Percentiles rank a stretch among this genome's conserved stretches.
Evolutionary conservation across 2,329 filamentous ascomycete genomes (phyloP).

Genomic region (Pyricularia sp.): DNA sequence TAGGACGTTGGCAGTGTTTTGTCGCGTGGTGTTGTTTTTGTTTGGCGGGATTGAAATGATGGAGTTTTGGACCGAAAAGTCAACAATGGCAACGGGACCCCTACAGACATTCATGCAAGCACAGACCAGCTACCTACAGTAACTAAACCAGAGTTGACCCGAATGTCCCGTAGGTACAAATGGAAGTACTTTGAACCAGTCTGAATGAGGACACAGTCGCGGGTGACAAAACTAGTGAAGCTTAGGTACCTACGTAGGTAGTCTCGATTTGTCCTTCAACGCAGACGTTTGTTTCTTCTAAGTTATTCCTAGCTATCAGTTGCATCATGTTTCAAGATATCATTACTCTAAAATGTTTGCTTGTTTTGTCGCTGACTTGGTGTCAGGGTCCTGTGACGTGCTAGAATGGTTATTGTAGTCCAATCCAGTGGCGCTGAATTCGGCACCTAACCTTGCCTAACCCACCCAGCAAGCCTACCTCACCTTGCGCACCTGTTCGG

Average conservation of each 20-base stretch:
- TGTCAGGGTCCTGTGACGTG: background rate
- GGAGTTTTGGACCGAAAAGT: background rate
- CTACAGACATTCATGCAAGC: background rate
- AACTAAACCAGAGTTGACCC: too few relatives aligned
- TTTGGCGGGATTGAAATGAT: background rate
- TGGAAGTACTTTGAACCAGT: too few relatives aligned
- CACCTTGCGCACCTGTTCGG: background rate
- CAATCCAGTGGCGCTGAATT: too few relatives aligned
- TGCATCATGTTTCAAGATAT: background rate
- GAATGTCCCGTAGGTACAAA: too few relatives aligned
- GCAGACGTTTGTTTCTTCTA: background rate
- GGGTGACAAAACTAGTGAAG: background rate
- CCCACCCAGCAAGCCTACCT: background rate
- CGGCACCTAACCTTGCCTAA: background rate
- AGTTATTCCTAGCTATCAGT: background rate
- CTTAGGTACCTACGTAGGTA: too few relatives aligned
- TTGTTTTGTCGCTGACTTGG: too few relatives aligned
- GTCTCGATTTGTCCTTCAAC: background rate
- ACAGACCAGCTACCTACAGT: background rate
- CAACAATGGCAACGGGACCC: slow-evolving; percentile 1
- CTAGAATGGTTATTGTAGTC: too few relatives aligned
- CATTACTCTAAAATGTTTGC: too few relatives aligned
- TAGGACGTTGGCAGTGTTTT: background rate
- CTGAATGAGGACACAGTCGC: background rate
- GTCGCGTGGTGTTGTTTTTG: slow-evolving; percentile 2